Evolutionary conservation across 2,329 filamentous ascomycete genomes (phyloP).

Genomic region (Diaporthe vaccinii): DNA sequence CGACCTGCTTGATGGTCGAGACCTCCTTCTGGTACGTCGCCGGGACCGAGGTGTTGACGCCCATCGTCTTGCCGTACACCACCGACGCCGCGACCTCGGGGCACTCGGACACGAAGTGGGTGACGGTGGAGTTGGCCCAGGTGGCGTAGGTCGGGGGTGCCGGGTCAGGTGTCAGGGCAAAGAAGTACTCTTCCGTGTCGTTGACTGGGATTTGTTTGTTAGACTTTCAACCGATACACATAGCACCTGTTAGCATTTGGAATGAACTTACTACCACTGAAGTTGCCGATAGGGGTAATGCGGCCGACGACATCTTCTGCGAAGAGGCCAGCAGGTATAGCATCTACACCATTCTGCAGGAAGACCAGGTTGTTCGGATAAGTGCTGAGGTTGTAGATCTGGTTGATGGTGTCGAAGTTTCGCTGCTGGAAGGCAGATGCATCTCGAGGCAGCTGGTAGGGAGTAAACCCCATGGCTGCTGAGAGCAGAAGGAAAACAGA

Average conservation of each 20-base stretch:
- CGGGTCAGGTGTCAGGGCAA: constrained; percentile 55
- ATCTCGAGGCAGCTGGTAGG: not conserved
- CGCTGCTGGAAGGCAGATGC: constrained; percentile 42
- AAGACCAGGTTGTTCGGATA: constrained; percentile 55
- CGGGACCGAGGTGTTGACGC: constrained; percentile 44
- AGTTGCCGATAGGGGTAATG: constrained; percentile 57
- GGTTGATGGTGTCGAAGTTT: constrained; percentile 53
- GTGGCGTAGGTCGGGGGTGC: constrained; percentile 46
- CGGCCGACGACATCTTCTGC: constrained; percentile 53
- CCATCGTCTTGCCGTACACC: constrained; percentile 53
- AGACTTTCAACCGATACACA: not conserved
- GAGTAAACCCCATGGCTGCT: not conserved
- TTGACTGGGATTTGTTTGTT: constrained; percentile 47
- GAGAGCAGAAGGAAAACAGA: constrained; percentile 6
- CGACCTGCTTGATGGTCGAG: constrained; percentile 54
- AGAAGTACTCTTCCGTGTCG: constrained; percentile 60
- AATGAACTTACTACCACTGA: constrained; percentile 46
- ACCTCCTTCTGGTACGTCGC: constrained; percentile 45
- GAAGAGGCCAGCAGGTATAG: constrained; percentile 56
- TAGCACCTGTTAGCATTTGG: too few relatives aligned
- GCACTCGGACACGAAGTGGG: constrained; percentile 52
- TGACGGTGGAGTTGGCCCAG: constrained; percentile 51
- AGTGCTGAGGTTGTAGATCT: constrained; percentile 57
- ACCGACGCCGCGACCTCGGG: constrained; percentile 53
- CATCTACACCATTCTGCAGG: constrained; percentile 49